Base-by-base conservation (phyloP, 2,329 filamentous ascomycete species). In the Magnaporthales sp. region DNA sequence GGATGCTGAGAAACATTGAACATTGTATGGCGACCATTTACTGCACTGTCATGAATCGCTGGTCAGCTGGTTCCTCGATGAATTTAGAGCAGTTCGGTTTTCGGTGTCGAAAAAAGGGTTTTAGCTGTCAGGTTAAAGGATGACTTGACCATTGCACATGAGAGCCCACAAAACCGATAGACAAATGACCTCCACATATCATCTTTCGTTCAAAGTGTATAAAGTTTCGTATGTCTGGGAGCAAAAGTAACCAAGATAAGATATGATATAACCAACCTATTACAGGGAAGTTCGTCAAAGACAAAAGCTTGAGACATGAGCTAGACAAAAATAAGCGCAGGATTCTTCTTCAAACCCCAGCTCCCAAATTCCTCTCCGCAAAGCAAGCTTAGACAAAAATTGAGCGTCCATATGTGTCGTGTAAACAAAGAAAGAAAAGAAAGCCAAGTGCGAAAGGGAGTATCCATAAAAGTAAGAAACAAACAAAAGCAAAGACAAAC, bases 381-480 rank as follows among this genome's bases (percentile, higher is more conserved):
- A 10, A 22, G 54, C 54, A 22, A 22, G 19, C 13, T 13, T 11
- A 26, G n/a, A n/a, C 8, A 54, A 6, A 54, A 11, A 54, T 6
- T n/a, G n/a, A 54, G 54, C 54, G 8, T 26, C 24, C 24, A 62
- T 66, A 63, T 67, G 26, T 46, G 38, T 46, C 29, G 46, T 60
- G 2, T n/a, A n/a, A 56, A 29, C 64, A 68, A 64, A 54, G n/a
- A 19, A 19, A 24, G 26, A 19, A 19, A 60, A 26, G 13, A 51
- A 66, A 31, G 65, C n/a, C 13, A 54, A 46, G 30, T 58, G 54
- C 54, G 54, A 58, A 58, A 58, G 54, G 54, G 54, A 58, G 54
- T 58, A 58, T 62, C 60, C 60, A 62, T 62, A 32, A 62, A 19
- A 58, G 26, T 32, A 67, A 66, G 66, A 56, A 11, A n/a, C 24